Percentiles rank a stretch among this genome's conserved stretches.
These are phyloP conservation scores for Aciculoconidium aculeatum DNA, from an alignment of 805 yeast genomes.

Conservation along the genomic window DNA sequence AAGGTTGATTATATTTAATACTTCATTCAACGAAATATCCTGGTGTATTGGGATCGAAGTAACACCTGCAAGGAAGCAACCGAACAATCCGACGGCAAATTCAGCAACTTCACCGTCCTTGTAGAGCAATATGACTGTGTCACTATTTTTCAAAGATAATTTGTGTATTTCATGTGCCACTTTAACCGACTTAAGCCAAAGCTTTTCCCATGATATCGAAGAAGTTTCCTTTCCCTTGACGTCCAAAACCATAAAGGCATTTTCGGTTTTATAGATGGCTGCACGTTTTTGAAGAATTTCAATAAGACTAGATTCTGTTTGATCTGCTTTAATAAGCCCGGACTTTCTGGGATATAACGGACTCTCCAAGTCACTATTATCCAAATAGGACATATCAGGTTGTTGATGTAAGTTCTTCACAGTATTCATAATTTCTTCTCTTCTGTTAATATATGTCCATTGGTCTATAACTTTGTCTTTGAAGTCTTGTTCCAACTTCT, in stretches of 20 bases:
- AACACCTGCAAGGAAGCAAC: constrained; percentile 88
- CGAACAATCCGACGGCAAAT: constrained; percentile 79
- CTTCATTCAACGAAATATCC: constrained; percentile 61
- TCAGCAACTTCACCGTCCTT: constrained; percentile 81
- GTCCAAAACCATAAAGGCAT: constrained; percentile 70
- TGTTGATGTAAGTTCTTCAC: constrained; percentile 30
- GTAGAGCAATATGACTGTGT: constrained; percentile 77
- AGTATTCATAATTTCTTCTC: constrained; percentile 39
- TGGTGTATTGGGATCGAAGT: constrained; percentile 92
- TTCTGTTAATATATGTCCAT: constrained; percentile 40
- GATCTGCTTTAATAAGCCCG: constrained; percentile 14
- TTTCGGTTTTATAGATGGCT: constrained; percentile 50
- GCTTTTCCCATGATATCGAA: constrained; percentile 83
- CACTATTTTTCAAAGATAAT: constrained; percentile 69
- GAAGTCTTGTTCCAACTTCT: constrained; percentile 38
- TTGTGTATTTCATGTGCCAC: constrained; percentile 82
- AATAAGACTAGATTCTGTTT: constrained; percentile 41
- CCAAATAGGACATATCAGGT: constrained; percentile 19
- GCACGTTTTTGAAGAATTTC: constrained; percentile 72
- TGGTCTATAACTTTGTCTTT: constrained; percentile 37
- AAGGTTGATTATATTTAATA: constrained; percentile 61
- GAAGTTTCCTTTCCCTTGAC: constrained; percentile 73
- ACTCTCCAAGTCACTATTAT: constrained; percentile 40
- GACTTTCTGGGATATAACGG: constrained; percentile 60
- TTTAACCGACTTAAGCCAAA: constrained; percentile 76